Evolutionary conservation across 75 land plant species (phyloP), one percentile per base, ranked within the genome.

Genomic region (Pinus taeda): DNA sequence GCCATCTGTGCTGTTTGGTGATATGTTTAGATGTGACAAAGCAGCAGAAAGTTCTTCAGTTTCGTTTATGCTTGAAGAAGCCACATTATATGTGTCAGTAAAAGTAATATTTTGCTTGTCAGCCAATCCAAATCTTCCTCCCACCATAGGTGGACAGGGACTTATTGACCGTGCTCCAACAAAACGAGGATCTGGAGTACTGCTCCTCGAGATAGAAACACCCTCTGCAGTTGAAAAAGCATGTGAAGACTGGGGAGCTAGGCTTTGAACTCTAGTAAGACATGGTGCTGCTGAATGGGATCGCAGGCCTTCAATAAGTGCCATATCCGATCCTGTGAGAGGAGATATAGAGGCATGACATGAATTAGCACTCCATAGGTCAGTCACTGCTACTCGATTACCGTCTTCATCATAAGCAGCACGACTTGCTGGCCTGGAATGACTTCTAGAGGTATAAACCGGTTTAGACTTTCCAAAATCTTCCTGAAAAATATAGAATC

Each of bases 391-490:
- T 14, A 74, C 76, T 6, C 70, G 74, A 77, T 81, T 84, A 29
- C 57, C 53, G 60, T 6, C 74, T 65, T 90, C 90, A 74, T 81
- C 80, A 78, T 82, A 75, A 36, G 88, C 84, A 53, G 82, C 85
- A 22, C 85, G 81, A 73, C 95, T 90, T 1, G 83, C 77, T 22
- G 93, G 87, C 22, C 91, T 86, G 20, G 93, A 81, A 58, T 74
- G 57, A 59, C 77, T 81, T 30, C 81, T 83, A 15, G 87, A 69
- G 4, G 87, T 77, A 17, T 85, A 80, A 29, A 85, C 77, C 9
- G 55, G 55, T 49, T 9, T 49, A 14, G 94, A 80, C 61, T 71
- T 85, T 13, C 81, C 84, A 60, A 90, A 84, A 61, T 88, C 92
- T 77, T 88, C 92, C 97, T 93, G 94, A 63, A 80, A 57, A 61